These are phyloP conservation scores for Xylaria sp. DNA, from an alignment of 2,329 filamentous ascomycete species.

Conservation along the genomic window DNA sequence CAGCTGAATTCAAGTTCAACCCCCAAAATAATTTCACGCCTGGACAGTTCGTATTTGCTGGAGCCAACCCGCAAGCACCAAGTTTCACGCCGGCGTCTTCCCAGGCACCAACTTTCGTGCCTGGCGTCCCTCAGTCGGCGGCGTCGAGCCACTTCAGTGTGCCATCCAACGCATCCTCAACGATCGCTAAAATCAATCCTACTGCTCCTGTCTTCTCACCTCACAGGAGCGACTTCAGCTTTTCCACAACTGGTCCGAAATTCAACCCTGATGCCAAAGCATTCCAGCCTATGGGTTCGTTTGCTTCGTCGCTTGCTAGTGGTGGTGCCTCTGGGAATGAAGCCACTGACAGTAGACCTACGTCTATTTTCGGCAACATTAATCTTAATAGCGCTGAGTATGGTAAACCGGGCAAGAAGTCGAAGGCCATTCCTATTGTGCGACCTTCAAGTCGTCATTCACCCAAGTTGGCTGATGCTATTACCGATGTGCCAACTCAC, in stretches of 20 bases:
- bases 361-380: conserved; percentile 77
- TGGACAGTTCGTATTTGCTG: conserved; percentile 62
- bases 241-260: conserved; percentile 72
- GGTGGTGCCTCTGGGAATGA: conserved; percentile 59
- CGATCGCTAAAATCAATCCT: conserved; percentile 70
- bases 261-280: conserved; percentile 81
- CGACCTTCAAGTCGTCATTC: conserved; percentile 67
- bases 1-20: conserved; percentile 87
- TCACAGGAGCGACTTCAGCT: conserved; percentile 62
- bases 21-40: conserved; percentile 64
- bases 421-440: conserved; percentile 86
- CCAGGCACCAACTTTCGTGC: conserved; percentile 54
- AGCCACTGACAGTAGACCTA: conserved; percentile 53
- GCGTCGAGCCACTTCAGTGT: conserved; percentile 57
- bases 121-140: conserved; percentile 51
- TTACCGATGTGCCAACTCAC: conserved; percentile 43
- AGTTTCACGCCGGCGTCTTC: conserved; percentile 63
- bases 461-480: conserved; percentile 27
- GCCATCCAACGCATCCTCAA: conserved; percentile 53
- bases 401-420: conserved; percentile 74
- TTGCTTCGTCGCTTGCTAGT: conserved; percentile 61
- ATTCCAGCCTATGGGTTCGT: conserved; percentile 72
- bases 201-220: conserved; percentile 79
- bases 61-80: conserved; percentile 47
- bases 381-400: conserved; percentile 70